Evolutionary conservation across 1,284 basidiomycete genomes (phyloP).

Genomic region (Fistulina hepatica): DNA sequence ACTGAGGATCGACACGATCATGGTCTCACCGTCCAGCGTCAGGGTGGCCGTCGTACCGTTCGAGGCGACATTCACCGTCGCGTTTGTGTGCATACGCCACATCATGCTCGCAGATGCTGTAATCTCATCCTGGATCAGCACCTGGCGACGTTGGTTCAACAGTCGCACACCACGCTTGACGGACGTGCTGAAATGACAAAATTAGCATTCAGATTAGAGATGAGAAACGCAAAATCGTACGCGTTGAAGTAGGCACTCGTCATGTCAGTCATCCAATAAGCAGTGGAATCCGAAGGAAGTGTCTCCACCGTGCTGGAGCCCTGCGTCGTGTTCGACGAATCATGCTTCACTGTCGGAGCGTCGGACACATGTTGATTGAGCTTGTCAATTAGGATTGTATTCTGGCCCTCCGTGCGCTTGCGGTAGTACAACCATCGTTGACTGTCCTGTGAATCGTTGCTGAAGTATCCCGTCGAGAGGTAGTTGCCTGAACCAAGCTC

Average conservation of each 20-base stretch:
- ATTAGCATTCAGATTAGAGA: conserved; percentile 10
- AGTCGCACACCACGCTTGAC: conserved; percentile 82
- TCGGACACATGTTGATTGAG: conserved; percentile 77
- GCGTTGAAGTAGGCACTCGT: conserved; percentile 68
- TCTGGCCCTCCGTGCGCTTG: conserved; percentile 95
- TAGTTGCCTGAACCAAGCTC: conserved; percentile 91
- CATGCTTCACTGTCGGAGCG: conserved; percentile 48
- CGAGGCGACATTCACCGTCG: conserved; percentile 36
- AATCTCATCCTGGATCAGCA: conserved; percentile 89
- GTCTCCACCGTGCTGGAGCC: conserved; percentile 66
- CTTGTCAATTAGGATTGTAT: conserved; percentile 75
- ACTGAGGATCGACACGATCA: conserved; percentile 41
- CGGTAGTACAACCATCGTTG: conserved; percentile 88
- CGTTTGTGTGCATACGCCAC: conserved; percentile 97
- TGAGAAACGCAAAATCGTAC: conserved; percentile 33
- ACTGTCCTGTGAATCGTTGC: conserved; percentile 52
- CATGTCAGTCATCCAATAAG: conserved; percentile 77
- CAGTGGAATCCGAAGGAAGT: conserved; percentile 61
- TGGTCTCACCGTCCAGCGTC: conserved; percentile 30
- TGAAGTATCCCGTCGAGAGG: conserved; percentile 61
- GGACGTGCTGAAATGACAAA: conserved; percentile 30
- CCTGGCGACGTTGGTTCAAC: conserved; percentile 80
- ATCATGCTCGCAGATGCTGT: conserved; percentile 45
- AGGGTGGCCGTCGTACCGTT: conserved; percentile 17
- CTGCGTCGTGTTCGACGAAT: conserved; percentile 58